A percentile compares a stretch with the other conserved stretches of the same genome.
Conservation (phyloP, 1,284 basidiomycete genomes). For the Phlebopus sp. region DNA sequence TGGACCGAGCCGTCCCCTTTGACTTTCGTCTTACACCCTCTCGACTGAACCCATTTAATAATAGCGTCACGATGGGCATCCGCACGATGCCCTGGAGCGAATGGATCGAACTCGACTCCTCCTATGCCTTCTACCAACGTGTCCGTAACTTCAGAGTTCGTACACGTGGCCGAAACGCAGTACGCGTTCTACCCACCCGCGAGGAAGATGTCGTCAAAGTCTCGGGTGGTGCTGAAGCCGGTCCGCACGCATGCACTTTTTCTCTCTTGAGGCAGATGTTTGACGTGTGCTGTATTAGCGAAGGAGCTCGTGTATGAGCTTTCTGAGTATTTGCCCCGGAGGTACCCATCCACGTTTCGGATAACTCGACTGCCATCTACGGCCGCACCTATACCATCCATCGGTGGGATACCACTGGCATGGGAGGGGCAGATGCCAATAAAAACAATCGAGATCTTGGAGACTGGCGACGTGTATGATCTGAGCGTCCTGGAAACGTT, state of each 20-base stretch:
- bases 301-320: slow-evolving; percentile 61
- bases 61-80: slow-evolving; percentile 67
- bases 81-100: slow-evolving; percentile 59
- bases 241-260: slow-evolving; percentile 31
- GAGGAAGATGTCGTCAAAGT: slow-evolving; percentile 44
- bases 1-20: too few species aligned
- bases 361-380: slow-evolving; percentile 40
- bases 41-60: background rate
- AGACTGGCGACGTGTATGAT: slow-evolving; percentile 50
- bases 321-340: slow-evolving; percentile 55
- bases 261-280: background rate
- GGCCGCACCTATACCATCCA: slow-evolving; percentile 12
- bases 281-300: slow-evolving; percentile 34
- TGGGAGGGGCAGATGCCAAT: slow-evolving; percentile 55
- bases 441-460: slow-evolving; percentile 50
- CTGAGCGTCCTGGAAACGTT: slow-evolving; percentile 40
- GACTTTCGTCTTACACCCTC: background rate
- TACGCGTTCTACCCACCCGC: slow-evolving; percentile 42
- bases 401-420: slow-evolving; percentile 34
- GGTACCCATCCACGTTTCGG: slow-evolving; percentile 57
- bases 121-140: slow-evolving; percentile 48
- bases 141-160: slow-evolving; percentile 51
- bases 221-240: slow-evolving; percentile 46
- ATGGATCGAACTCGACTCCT: slow-evolving; percentile 64
- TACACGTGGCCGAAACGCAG: slow-evolving; percentile 44